A percentile compares a stretch with the other conserved stretches of the same genome.
Evolutionary conservation across 2,329 filamentous ascomycete genomes (phyloP).

Genomic region (Exophiala lecanii-corni): DNA sequence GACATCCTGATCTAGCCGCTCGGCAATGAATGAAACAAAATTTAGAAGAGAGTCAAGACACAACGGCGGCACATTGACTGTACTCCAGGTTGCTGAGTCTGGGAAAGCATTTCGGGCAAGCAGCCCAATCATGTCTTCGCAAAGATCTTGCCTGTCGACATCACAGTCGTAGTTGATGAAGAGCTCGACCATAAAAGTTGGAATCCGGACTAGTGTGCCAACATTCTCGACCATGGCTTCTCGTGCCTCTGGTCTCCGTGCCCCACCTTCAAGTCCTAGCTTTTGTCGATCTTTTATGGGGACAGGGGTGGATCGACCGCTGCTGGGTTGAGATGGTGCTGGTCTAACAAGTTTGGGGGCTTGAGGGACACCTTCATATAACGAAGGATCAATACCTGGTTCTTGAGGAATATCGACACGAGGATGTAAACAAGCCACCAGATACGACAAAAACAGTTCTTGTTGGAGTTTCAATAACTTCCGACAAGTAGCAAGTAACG

Average conservation of each 20-base stretch:
- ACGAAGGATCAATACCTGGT: conserved; percentile 77
- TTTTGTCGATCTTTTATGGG: conserved; percentile 89
- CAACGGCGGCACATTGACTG: conserved; percentile 90
- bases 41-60: conserved; percentile 88
- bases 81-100: conserved; percentile 97
- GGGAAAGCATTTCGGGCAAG: conserved; percentile 91
- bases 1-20: conserved; percentile 67
- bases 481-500: conserved; percentile 83
- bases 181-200: conserved; percentile 88
- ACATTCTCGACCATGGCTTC: conserved; percentile 99
- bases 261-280: conserved; percentile 84
- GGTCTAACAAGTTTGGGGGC: conserved; percentile 82
- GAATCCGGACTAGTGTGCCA: conserved; percentile 84
- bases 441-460: conserved; percentile 89
- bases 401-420: conserved; percentile 91
- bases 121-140: conserved; percentile 90
- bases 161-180: conserved; percentile 99
- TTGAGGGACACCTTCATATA: conserved; percentile 92
- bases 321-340: conserved; percentile 66
- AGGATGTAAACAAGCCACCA: conserved; percentile 90
- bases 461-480: conserved; percentile 91
- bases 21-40: conserved; percentile 87
- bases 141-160: conserved; percentile 82
- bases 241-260: conserved; percentile 86
- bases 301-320: conserved; percentile 83